Conservation (phyloP, 306 rosid species). For the Potentilla sterilis region DNA sequence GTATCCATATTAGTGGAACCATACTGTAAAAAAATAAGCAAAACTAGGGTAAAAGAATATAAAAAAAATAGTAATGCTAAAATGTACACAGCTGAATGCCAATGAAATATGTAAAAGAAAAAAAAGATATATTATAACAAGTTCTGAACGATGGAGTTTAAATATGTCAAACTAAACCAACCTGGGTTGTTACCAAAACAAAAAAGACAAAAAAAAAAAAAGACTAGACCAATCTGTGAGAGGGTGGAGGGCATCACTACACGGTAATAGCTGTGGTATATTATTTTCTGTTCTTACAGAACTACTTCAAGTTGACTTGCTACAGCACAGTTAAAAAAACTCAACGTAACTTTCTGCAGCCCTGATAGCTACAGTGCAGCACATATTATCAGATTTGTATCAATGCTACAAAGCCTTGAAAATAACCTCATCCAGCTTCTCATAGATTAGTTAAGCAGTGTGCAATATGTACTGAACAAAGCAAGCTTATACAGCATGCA, state of each 20-base stretch:
- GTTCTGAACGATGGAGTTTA: not conserved
- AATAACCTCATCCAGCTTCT: not conserved
- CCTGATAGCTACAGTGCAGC: not conserved
- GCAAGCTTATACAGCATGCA: not conserved
- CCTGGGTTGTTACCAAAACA: not conserved
- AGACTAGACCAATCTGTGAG: not conserved
- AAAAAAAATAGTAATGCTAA: not conserved
- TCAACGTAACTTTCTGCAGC: not conserved
- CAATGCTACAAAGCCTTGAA: not conserved
- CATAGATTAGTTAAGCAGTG: not conserved
- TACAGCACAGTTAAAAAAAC: not conserved
- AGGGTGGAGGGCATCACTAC: not conserved
- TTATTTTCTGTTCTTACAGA: not conserved
- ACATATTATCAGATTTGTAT: not conserved
- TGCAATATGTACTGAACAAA: not conserved
- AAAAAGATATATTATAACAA: not conserved
- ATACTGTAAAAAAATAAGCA: not conserved
- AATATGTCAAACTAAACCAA: not conserved
- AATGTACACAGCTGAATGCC: slow-evolving; percentile 5
- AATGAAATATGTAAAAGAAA: not conserved
- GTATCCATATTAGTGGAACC: slow-evolving; percentile 12
- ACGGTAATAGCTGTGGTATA: not conserved
- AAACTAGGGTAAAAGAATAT: not conserved
- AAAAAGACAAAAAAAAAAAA: not conserved
- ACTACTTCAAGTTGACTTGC: not conserved